Conservation (phyloP, 1,139 yeast genomes). For the Yamadazyma pseudoaaseri region DNA sequence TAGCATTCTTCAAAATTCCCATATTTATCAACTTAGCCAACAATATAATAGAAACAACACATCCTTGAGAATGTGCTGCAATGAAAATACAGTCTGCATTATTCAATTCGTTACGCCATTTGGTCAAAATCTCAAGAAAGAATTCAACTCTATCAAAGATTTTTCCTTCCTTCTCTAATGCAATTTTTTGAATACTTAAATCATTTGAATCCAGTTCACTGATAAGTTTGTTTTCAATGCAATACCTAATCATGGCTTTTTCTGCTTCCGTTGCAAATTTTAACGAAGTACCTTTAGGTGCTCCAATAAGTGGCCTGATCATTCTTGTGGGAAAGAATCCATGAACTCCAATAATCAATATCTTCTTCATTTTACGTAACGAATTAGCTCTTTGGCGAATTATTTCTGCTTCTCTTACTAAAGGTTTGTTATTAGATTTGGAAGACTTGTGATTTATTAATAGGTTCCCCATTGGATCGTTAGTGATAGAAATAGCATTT, state of each 20-base stretch:
- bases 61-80: constrained; percentile 95
- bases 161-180: constrained; percentile 90
- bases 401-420: constrained; percentile 22
- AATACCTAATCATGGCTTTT: constrained; percentile 70
- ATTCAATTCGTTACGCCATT: constrained; percentile 69
- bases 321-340: constrained; percentile 58
- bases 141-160: constrained; percentile 82
- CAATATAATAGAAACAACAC: constrained; percentile 83
- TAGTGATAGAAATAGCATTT: constrained; percentile 37
- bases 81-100: constrained; percentile 82
- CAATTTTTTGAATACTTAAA: constrained; percentile 80
- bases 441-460: constrained; percentile 31
- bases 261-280: constrained; percentile 74
- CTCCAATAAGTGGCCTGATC: constrained; percentile 67
- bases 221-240: constrained; percentile 52
- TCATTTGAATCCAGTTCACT: constrained; percentile 34
- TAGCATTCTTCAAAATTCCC: constrained; percentile 56
- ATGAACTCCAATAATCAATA: constrained; percentile 75
- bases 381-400: constrained; percentile 32
- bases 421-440: constrained; percentile 8
- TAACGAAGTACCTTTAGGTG: constrained; percentile 35
- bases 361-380: constrained; percentile 43
- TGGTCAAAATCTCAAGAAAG: constrained; percentile 67
- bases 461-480: constrained; percentile 46
- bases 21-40: constrained; percentile 69